A percentile compares a stretch with the other conserved stretches of the same genome.
Conservation (phyloP, 352 stramenopile species). For the Phytophthora syringae region DNA sequence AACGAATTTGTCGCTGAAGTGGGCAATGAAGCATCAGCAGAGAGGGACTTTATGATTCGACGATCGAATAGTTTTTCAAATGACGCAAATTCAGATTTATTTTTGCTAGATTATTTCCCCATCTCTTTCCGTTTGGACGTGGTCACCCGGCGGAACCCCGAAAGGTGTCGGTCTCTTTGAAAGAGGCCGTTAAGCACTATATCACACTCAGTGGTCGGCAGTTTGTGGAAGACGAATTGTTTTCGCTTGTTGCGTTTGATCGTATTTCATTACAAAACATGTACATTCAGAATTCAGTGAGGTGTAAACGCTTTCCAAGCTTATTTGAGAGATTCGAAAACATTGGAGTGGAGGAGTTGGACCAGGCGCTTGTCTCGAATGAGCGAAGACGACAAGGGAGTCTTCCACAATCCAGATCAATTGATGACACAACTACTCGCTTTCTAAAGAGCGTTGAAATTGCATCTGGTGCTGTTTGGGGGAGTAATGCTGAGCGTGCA, state of each 20-base stretch:
- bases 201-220: neutral
- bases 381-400: neutral
- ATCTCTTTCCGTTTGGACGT: constrained; percentile 12
- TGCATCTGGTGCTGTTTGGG: neutral
- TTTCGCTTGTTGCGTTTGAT: no score
- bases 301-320: neutral
- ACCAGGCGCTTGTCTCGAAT: neutral
- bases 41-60: constrained; percentile 1
- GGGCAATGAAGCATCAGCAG: neutral
- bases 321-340: neutral
- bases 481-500: neutral
- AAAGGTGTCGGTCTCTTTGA: neutral
- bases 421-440: neutral
- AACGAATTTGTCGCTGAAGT: neutral
- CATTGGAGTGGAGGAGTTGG: neutral
- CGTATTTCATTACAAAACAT: no score
- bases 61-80: constrained; percentile 1
- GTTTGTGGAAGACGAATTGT: no score
- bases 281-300: no score
- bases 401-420: neutral
- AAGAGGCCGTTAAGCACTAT: constrained; percentile 9
- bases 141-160: neutral
- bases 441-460: no score
- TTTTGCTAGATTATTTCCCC: constrained; percentile 10
- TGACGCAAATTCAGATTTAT: constrained; percentile 5